Evolutionary conservation across 2,329 filamentous ascomycete species (phyloP), one percentile per base, ranked within the genome.

Genomic region (Aureobasidium namibiae): DNA sequence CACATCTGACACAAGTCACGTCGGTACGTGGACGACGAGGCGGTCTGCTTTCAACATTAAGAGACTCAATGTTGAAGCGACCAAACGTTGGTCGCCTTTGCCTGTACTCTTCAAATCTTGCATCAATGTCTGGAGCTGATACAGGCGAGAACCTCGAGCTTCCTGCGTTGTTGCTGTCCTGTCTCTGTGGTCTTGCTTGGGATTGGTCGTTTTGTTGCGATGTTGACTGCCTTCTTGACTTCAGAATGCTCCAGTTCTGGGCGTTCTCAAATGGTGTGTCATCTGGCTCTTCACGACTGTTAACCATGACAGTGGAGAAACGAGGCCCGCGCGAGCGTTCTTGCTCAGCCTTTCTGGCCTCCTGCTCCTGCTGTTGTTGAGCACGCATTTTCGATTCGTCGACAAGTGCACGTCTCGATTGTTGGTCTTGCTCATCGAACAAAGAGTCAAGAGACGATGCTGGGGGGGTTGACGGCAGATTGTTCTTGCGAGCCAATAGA

Each of bases 81-180:
- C 54, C 42, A 9, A 46, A 46, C 26, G 21, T 23, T 16, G 46
- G 57, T 21, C 57, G 38, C 21, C 31, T 42, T 11, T 29, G 24
- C 14, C 64, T 60, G 62, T 67, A 65, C 38, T 61, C 60, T 52
- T 65, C 62, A 10, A 63, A 61, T 42, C 61, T 60, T 57, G 58
- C 52, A 54, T 68, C 67, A 56, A 65, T 57, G 29, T 52, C 59
- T 42, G 29, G 34, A 8, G 45, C 41, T 41, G 59, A 54, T 10
- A 36, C 48, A 21, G 41, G 18, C 3, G 52, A 18, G n/a, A 45
- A 56, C 41, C 41, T 53, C 10, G 36, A 10, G 18, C 9, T 18
- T 3, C 26, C 36, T 33, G n/a, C n/a, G 16, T 18, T 18, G 7
- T 42, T 24, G 26, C 23, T 18, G 33, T 49, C 39, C 14, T 21